Percentiles rank a stretch among this genome's conserved stretches.
phyloP scores from a whole-genome alignment of 495 filamentous ascomycete species.

The Cetradonia linearis region DNA sequence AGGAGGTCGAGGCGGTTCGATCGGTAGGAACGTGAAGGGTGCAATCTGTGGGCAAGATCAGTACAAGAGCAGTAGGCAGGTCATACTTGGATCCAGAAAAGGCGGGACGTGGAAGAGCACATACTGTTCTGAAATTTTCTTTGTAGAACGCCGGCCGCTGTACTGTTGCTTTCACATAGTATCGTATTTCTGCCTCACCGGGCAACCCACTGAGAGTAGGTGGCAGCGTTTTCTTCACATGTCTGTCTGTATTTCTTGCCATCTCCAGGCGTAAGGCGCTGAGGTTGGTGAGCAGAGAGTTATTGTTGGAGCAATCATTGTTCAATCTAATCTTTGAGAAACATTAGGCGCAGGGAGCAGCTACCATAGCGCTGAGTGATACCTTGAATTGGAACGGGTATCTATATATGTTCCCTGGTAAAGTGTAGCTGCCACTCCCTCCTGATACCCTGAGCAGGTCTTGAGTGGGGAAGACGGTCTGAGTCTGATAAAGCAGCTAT shows the following conservation, averaged over 20 bases:
- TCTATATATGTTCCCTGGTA: conserved; percentile 69
- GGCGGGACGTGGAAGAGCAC: conserved; percentile 18
- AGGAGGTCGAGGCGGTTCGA: conserved; percentile 71
- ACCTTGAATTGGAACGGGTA: conserved; percentile 89
- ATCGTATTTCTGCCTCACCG: conserved; percentile 76
- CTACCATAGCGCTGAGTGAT: background rate
- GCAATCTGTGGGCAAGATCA: conserved; percentile 33
- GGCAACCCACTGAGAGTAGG: conserved; percentile 76
- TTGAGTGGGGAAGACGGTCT: conserved; percentile 52
- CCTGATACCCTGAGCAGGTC: conserved; percentile 39
- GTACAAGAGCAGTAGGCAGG: background rate
- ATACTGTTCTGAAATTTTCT: conserved; percentile 65
- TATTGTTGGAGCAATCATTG: conserved; percentile 61
- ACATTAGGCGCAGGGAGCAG: background rate
- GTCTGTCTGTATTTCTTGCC: conserved; percentile 44
- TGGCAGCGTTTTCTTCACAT: conserved; percentile 80
- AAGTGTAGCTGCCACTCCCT: conserved; percentile 44
- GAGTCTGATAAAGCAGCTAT: conserved; percentile 57
- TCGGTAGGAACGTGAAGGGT: conserved; percentile 75
- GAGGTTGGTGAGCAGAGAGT: conserved; percentile 47
- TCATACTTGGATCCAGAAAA: too few species aligned
- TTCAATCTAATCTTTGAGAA: conserved; percentile 66
- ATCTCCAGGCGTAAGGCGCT: conserved; percentile 49
- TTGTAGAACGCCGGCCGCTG: conserved; percentile 72
- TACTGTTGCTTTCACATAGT: conserved; percentile 87